Percentiles rank a stretch among this genome's conserved stretches.
These are phyloP conservation scores for Bretziella fagacearum DNA, from an alignment of 2,329 filamentous ascomycete genomes.

Conservation along the genomic window DNA sequence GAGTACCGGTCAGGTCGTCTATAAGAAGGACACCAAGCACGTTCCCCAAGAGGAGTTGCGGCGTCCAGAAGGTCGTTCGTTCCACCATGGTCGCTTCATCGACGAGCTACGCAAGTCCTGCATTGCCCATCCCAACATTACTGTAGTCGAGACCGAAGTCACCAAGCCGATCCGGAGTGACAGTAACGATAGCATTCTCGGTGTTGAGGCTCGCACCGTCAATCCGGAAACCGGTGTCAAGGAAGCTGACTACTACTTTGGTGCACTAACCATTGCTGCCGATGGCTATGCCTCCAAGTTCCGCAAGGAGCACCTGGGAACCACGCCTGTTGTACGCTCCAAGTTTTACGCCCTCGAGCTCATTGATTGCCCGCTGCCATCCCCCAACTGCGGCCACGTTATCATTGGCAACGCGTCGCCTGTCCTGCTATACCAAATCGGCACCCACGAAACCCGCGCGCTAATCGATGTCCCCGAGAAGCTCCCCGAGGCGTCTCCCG, in stretches of 20 bases:
- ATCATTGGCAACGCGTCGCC: conserved; percentile 61
- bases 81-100: conserved; percentile 93
- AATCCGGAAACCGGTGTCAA: conserved; percentile 39
- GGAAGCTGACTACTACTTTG: conserved; percentile 65
- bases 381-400: conserved; percentile 67
- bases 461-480: conserved; percentile 75
- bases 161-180: conserved; percentile 56
- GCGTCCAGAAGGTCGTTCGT: conserved; percentile 54
- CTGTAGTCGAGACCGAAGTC: conserved; percentile 78
- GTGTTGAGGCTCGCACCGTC: conserved; percentile 57
- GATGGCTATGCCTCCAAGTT: conserved; percentile 91
- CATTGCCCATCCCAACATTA: conserved; percentile 61
- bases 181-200: conserved; percentile 55
- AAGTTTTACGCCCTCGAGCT: conserved; percentile 92
- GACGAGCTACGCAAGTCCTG: conserved; percentile 63
- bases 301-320: conserved; percentile 57
- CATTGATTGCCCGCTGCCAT: conserved; percentile 66
- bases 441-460: conserved; percentile 78
- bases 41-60: conserved; percentile 24
- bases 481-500: conserved; percentile 52
- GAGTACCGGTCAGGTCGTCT: conserved; percentile 24
- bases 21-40: conserved; percentile 20
- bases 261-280: conserved; percentile 68
- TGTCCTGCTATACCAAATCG: conserved; percentile 90
- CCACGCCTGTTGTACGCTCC: conserved; percentile 53